These are phyloP conservation scores for Lantana camara DNA, from an alignment of 257 asterid genomes.

Conservation along the genomic window DNA sequence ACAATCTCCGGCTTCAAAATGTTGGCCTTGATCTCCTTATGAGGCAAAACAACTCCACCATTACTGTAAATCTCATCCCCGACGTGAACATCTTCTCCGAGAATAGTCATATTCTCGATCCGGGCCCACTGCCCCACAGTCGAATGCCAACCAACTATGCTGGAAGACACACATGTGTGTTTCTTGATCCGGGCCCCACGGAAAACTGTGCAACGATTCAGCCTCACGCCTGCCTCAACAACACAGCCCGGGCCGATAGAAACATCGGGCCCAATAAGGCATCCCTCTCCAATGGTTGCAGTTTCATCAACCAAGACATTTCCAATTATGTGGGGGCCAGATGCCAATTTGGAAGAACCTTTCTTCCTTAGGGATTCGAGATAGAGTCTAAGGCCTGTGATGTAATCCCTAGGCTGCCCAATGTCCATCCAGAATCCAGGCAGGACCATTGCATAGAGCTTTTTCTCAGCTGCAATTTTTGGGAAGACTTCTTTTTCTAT, in stretches of 20 bases:
- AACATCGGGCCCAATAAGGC: slow-evolving; percentile 91
- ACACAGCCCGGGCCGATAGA: slow-evolving; percentile 90
- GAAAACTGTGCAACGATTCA: slow-evolving; percentile 88
- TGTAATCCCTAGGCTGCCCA: slow-evolving; percentile 93
- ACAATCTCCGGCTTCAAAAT: slow-evolving; percentile 92
- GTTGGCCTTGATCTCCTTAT: slow-evolving; percentile 93
- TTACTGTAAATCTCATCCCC: slow-evolving; percentile 89
- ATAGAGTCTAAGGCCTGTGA: slow-evolving; percentile 79
- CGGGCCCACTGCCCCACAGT: slow-evolving; percentile 98
- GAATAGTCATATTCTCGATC: slow-evolving; percentile 91
- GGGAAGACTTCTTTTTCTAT: slow-evolving; percentile 96
- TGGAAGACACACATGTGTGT: slow-evolving; percentile 77
- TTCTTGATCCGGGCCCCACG: slow-evolving; percentile 90
- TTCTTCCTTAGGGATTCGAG: slow-evolving; percentile 74
- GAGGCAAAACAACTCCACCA: slow-evolving; percentile 95
- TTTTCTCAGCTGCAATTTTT: slow-evolving; percentile 62
- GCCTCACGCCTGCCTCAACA: slow-evolving; percentile 89
- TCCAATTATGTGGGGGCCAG: slow-evolving; percentile 71
- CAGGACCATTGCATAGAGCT: slow-evolving; percentile 82
- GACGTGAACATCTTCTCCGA: slow-evolving; percentile 95
- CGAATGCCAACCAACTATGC: slow-evolving; percentile 97
- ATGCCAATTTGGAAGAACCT: slow-evolving; percentile 65
- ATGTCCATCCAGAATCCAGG: slow-evolving; percentile 99
- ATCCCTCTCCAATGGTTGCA: slow-evolving; percentile 93
- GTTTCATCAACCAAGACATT: slow-evolving; percentile 81